A percentile compares a stretch with the other conserved stretches of the same genome.
These are phyloP conservation scores for Ophiostoma australiae DNA, from an alignment of 2,329 filamentous ascomycete genomes.

Conservation along the genomic window DNA sequence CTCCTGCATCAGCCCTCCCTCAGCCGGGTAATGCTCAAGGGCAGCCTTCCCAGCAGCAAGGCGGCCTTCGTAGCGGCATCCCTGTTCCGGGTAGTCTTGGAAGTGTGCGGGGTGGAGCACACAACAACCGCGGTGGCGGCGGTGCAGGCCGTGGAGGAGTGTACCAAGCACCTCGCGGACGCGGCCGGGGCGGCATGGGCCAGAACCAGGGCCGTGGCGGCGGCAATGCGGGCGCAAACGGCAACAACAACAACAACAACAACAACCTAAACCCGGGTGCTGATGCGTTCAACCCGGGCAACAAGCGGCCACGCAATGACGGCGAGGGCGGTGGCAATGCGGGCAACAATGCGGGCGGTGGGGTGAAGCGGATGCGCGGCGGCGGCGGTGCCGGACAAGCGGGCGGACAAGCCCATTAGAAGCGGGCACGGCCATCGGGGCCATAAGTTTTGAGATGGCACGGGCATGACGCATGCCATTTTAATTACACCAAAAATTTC, in stretches of 20 bases:
- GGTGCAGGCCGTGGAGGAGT: slow-evolving; percentile 30
- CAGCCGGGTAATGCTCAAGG: slow-evolving; percentile 20
- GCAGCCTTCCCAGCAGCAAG: slow-evolving; percentile 22
- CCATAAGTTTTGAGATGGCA: neutral
- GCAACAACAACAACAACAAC: slow-evolving; percentile 34
- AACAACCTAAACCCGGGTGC: slow-evolving; percentile 45
- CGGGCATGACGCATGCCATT: neutral
- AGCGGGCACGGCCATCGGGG: neutral
- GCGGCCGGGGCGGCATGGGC: slow-evolving; percentile 29
- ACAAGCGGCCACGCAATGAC: slow-evolving; percentile 52
- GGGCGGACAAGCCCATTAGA: slow-evolving; percentile 2
- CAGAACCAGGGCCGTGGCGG: slow-evolving; percentile 28
- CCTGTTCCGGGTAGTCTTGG: slow-evolving; percentile 29
- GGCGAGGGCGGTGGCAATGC: slow-evolving; percentile 37
- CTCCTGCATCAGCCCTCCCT: slow-evolving; percentile 22
- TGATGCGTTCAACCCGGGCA: slow-evolving; percentile 51
- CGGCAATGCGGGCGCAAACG: slow-evolving; percentile 33
- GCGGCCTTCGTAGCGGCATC: slow-evolving; percentile 25
- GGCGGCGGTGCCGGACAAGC: slow-evolving; percentile 22
- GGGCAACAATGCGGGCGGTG: slow-evolving; percentile 27
- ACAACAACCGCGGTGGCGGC: slow-evolving; percentile 23
- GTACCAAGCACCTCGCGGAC: slow-evolving; percentile 31
- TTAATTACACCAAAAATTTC: slow-evolving; percentile 10
- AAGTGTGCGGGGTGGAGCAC: slow-evolving; percentile 27
- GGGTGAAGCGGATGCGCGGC: slow-evolving; percentile 37